These are phyloP conservation scores for Ammopiptanthus mongolicus DNA, from an alignment of 306 rosid species.

Conservation along the genomic window DNA sequence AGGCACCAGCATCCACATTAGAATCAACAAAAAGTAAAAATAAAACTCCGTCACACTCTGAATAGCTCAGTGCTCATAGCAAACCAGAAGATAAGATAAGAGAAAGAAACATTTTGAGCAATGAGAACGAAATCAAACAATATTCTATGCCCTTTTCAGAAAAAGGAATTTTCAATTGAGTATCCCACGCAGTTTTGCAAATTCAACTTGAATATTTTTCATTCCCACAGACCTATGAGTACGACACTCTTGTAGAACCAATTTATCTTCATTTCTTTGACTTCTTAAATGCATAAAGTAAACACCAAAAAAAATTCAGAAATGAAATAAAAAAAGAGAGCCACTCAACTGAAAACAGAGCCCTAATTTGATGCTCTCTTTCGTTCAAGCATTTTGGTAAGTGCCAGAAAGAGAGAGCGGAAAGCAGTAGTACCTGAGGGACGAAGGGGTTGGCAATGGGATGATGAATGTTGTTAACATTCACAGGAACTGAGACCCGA, in stretches of 20 bases:
- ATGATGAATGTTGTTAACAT: slow-evolving; percentile 8
- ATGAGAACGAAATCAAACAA: background rate
- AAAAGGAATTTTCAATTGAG: background rate
- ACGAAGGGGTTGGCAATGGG: slow-evolving; percentile 48
- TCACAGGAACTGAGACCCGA: slow-evolving; percentile 28
- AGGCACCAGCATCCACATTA: background rate
- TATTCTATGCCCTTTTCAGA: background rate
- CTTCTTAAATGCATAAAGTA: background rate
- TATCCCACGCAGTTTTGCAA: background rate
- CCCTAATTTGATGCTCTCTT: background rate
- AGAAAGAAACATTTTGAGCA: background rate
- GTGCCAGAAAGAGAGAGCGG: background rate
- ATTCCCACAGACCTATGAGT: background rate
- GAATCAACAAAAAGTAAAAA: background rate
- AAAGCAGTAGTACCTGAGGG: slow-evolving; percentile 47
- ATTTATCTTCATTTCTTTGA: background rate
- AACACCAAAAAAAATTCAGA: background rate
- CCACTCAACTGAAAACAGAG: background rate
- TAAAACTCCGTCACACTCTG: background rate
- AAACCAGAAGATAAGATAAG: background rate
- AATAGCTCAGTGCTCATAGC: background rate
- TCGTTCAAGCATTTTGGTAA: background rate
- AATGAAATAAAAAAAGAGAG: background rate
- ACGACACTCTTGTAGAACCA: background rate
- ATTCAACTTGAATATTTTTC: background rate